Base-by-base conservation (phyloP, 306 rosid genomes). In the Gillenia trifoliata region DNA sequence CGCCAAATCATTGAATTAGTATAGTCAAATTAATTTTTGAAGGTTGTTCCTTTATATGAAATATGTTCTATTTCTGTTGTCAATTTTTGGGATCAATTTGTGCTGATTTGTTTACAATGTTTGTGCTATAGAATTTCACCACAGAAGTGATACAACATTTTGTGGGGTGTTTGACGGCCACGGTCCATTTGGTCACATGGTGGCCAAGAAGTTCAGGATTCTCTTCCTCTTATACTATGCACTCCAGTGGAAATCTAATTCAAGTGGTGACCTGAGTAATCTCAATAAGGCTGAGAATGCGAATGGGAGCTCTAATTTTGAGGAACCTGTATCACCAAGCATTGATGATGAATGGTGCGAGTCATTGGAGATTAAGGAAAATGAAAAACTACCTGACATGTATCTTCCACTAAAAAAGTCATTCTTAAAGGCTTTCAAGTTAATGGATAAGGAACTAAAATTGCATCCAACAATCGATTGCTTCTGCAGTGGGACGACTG, bases 141-240 rank as follows among this genome's bases (percentile, higher is more conserved):
- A 72, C 85, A 33, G 78, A 64, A 73, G 76, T 70, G 85, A 86
- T 70, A 81, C 87, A 17, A 43, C 79, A 56, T 83, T 86, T 83
- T 86, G 89, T 60, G 89, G 89, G 50, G 85, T 86, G 45, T 86
- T 86, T 79, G 89, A 86, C 68, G 89, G 89, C 11, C 89, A 86
- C 38, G 89, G 89, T 78, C 89, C 87, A 45, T 83, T 70, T 11
- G 89, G 89, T 65, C 89, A 86, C 43, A 40, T 83, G 84, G 89
- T 86, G 5, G 83, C 89, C 19, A 83, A 81, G 83, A 86, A 66
- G 83, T 86, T 57, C 87, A 85, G 1, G 89, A 86, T 70, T 68
- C 85, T 29, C 87, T 86, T 74, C 89, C 89, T 8, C 49, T 75
- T 16, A 41, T 78, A 63, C 78, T 86, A 11, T 75, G 75, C 43